Conservation (phyloP, 2,329 filamentous ascomycete genomes). For the Penicillium sp. region DNA sequence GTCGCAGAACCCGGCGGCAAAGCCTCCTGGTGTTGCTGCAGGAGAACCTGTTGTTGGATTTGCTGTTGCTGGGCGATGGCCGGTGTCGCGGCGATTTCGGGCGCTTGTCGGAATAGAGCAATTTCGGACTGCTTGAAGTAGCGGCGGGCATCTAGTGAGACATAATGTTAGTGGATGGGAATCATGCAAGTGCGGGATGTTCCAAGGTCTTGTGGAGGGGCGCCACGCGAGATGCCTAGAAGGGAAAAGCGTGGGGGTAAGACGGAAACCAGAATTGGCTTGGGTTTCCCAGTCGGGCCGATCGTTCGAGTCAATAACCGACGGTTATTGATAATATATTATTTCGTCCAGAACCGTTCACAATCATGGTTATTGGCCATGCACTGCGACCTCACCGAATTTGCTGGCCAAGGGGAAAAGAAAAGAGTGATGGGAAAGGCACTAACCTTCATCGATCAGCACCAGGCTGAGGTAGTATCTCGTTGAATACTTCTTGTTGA, state of each 20-base stretch:
- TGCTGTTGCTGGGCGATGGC: slow-evolving; percentile 39
- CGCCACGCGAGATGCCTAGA: slow-evolving; percentile 20
- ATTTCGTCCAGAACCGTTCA: slow-evolving; percentile 3
- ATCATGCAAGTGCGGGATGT: too few species aligned
- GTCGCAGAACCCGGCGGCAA: slow-evolving; percentile 35
- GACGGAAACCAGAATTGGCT: slow-evolving; percentile 14
- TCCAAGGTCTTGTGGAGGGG: too few species aligned
- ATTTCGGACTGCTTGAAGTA: slow-evolving; percentile 99
- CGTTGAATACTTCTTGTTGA: slow-evolving; percentile 99
- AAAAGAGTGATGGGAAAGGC: neutral
- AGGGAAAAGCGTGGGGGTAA: slow-evolving; percentile 31
- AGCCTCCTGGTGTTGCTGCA: slow-evolving; percentile 32
- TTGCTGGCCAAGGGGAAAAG: neutral
- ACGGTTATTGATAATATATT: slow-evolving; percentile 28
- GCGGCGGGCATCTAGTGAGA: slow-evolving; percentile 68
- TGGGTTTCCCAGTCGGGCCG: slow-evolving; percentile 20
- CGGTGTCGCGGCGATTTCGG: slow-evolving; percentile 41
- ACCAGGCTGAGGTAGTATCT: slow-evolving; percentile 96
- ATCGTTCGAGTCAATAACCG: slow-evolving; percentile 32
- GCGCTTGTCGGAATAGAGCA: slow-evolving; percentile 78
- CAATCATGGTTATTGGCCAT: too few species aligned
- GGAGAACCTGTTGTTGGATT: slow-evolving; percentile 36
- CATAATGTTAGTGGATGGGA: slow-evolving; percentile 9
- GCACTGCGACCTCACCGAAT: too few species aligned
- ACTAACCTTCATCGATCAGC: slow-evolving; percentile 80